Evolutionary conservation across 1,284 basidiomycete genomes (phyloP).

Genomic region (Garcileccinum viscosum): DNA sequence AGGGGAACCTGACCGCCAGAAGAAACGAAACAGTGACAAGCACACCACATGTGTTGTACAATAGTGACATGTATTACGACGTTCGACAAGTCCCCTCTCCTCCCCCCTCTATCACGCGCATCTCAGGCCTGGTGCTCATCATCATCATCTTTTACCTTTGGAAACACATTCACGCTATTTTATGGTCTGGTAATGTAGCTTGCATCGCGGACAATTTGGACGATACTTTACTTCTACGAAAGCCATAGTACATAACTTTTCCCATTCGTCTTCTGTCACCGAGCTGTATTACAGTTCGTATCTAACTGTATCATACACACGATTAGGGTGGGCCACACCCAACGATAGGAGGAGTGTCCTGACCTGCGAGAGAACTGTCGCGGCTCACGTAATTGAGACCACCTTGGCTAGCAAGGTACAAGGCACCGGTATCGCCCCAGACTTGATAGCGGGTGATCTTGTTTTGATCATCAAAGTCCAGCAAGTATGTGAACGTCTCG

Average conservation of each 20-base stretch:
- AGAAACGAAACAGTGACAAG: constrained; percentile 47
- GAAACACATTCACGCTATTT: constrained; percentile 22
- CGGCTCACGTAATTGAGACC: constrained; percentile 38
- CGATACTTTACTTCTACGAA: constrained; percentile 3
- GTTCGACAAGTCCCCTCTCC: neutral
- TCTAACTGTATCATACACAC: constrained; percentile 25
- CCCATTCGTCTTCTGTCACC: constrained; percentile 4
- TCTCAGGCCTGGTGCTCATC: neutral
- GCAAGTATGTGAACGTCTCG: constrained; percentile 65
- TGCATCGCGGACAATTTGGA: constrained; percentile 21
- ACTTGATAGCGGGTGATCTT: constrained; percentile 67
- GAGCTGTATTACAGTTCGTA: constrained; percentile 7
- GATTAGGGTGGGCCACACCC: constrained; percentile 4
- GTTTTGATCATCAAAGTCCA: constrained; percentile 63
- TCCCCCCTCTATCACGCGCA: neutral
- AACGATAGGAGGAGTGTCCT: neutral
- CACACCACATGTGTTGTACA: constrained; percentile 50
- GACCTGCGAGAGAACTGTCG: neutral
- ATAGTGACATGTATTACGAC: constrained; percentile 30
- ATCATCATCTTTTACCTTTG: constrained; percentile 1
- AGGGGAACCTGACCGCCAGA: constrained; percentile 41
- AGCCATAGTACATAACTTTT: neutral
- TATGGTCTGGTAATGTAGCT: constrained; percentile 29
- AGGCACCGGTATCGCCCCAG: constrained; percentile 72
- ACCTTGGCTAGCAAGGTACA: constrained; percentile 65